Conservation (phyloP, 2,329 filamentous ascomycete species). For the Emmonsia crescens region DNA sequence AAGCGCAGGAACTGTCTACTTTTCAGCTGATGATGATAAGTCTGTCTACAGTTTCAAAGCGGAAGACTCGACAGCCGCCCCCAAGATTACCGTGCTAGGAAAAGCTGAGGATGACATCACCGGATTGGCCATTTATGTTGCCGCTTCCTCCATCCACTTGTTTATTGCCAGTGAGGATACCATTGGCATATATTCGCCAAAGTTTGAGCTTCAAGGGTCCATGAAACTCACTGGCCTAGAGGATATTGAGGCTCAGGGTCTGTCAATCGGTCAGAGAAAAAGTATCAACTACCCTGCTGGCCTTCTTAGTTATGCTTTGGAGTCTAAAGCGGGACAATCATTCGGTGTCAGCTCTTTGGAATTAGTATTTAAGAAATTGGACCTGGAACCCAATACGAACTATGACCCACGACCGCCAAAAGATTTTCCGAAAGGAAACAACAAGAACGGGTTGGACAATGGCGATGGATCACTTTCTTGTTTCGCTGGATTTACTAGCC, state of each 20-base stretch:
- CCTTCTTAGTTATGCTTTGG: constrained; percentile 32
- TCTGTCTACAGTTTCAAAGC: constrained; percentile 31
- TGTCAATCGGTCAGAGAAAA: constrained; percentile 32
- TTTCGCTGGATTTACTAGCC: constrained; percentile 35
- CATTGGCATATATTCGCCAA: constrained; percentile 31
- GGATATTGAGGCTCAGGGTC: constrained; percentile 35
- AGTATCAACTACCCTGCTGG: constrained; percentile 30
- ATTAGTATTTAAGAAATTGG: constrained; percentile 22
- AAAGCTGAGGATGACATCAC: constrained; percentile 31
- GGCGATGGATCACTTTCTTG: constrained; percentile 27
- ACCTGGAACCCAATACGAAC: constrained; percentile 27
- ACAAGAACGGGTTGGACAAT: constrained; percentile 28
- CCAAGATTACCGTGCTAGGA: constrained; percentile 28
- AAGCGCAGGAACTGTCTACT: constrained; percentile 29
- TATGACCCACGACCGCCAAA: constrained; percentile 27
- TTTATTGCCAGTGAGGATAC: constrained; percentile 32
- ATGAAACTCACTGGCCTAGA: constrained; percentile 28
- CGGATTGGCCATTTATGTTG: constrained; percentile 34
- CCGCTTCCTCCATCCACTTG: constrained; percentile 29
- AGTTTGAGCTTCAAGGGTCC: constrained; percentile 28
- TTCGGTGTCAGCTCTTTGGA: constrained; percentile 35
- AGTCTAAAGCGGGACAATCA: constrained; percentile 27
- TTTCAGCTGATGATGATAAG: constrained; percentile 30
- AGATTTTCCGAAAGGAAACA: constrained; percentile 14
- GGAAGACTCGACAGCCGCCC: constrained; percentile 28